phyloP scores from a whole-genome alignment of 306 rosid species.

The Trifolium fragiferum region DNA sequence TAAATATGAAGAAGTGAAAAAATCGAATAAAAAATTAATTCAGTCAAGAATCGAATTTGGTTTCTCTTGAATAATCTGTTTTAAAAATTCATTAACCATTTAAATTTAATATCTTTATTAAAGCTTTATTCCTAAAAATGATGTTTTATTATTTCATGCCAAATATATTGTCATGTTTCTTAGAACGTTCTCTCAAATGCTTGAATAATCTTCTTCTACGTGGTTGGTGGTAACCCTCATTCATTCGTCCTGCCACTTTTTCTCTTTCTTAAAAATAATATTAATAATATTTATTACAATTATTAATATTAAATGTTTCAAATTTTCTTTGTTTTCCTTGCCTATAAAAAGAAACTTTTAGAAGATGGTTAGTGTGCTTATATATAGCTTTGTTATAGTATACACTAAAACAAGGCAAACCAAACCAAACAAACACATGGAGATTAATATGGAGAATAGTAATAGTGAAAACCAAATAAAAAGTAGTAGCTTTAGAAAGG shows the following conservation, averaged over 20 bases:
- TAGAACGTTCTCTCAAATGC: neutral
- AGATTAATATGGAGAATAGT: neutral
- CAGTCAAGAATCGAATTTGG: too few relatives aligned
- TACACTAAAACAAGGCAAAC: neutral
- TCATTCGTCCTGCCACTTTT: neutral
- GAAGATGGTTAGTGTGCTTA: neutral
- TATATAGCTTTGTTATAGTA: neutral
- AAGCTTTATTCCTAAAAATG: too few relatives aligned
- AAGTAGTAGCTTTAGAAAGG: neutral
- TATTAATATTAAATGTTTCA: neutral
- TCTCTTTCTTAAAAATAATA: neutral
- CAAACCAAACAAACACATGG: neutral
- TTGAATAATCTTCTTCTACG: neutral
- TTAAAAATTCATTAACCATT: too few relatives aligned
- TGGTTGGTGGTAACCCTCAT: conserved; percentile 6
- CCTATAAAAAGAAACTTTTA: neutral
- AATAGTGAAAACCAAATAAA: neutral
- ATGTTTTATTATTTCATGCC: too few relatives aligned
- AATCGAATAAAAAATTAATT: too few relatives aligned
- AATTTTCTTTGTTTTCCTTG: neutral
- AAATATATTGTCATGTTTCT: neutral
- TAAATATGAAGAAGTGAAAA: too few relatives aligned
- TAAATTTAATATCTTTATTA: too few relatives aligned
- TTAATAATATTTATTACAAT: too few relatives aligned
- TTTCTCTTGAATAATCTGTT: too few relatives aligned